Evolutionary conservation across 352 stramenopile genomes (phyloP).

Genomic region (Pythium sp.): DNA sequence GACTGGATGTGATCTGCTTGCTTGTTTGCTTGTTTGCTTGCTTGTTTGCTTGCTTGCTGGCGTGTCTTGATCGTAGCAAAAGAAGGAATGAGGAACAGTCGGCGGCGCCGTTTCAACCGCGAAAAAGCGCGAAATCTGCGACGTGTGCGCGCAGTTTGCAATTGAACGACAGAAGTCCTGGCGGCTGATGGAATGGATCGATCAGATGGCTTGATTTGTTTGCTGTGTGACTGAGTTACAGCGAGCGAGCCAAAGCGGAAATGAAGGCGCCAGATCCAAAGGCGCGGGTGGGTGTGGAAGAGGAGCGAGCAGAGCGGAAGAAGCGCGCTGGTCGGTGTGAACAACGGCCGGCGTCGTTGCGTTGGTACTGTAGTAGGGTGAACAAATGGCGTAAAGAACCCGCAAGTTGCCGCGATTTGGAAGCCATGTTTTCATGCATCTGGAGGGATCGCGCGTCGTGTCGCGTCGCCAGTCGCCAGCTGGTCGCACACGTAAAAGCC

Average conservation of each 20-base stretch:
- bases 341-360: too few species aligned
- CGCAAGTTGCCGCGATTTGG: neutral
- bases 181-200: neutral
- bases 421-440: conserved; percentile 4
- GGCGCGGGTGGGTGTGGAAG: neutral
- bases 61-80: conserved; percentile 1
- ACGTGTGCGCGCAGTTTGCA: neutral
- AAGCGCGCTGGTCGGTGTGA: too few species aligned
- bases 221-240: neutral
- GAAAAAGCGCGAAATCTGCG: neutral
- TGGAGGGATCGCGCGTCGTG: neutral
- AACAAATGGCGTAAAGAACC: neutral
- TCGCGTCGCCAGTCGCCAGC: neutral
- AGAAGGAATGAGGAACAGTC: conserved; percentile 11
- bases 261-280: neutral
- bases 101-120: neutral
- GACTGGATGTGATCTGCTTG: neutral
- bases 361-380: too few species aligned
- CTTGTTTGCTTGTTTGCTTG: neutral
- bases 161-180: neutral
- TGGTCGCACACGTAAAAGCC: conserved; percentile 1
- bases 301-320: neutral
- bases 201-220: neutral
- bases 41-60: neutral
- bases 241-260: neutral